Base-by-base conservation (phyloP, 129 eudicot species). In the Escallonia herrerae region DNA sequence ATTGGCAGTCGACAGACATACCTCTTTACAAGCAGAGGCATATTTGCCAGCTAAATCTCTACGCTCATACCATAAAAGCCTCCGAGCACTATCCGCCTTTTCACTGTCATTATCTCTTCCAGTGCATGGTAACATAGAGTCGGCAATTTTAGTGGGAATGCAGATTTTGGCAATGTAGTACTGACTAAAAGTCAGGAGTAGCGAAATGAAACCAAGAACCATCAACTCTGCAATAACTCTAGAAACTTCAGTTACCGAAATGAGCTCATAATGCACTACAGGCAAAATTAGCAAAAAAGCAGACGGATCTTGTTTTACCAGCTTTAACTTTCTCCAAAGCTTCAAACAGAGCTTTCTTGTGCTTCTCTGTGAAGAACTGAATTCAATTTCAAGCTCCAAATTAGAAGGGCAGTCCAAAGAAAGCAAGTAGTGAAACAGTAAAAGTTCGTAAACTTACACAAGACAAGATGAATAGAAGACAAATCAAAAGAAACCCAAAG, bases 261-360 rank as follows among this genome's bases (percentile, higher is more conserved):
- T 15, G 56, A 14, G 6, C 40, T 40, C 57, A 54, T n/a, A 43
- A 4, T 43, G 49, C 15, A 38, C 11, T 7, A 2, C 12, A 15
- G 47, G 60, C n/a, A 8, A 66, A 4, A 3, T 13, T 44, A n/a
- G 40, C n/a, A 14, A 50, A 56, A 6, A 44, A 15, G 57, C 66
- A 67, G 60, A 54, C 7, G 58, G 43, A 42, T 11, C 2, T 7
- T 3, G 43, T 45, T 54, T 62, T 76, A 89, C 96, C 96, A 7
- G 86, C 84, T 83, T 89, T 89, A 72, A 89, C 78, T 79, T 90
- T 90, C 77, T 90, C 97, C 80, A 90, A 72, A 50, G 97, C 97
- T 74, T 90, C 95, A 69, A 52, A 80, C 70, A 90, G 83, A n/a
- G 95, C 85, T 72, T 68, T 83, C 83, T 90, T 90, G 15, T 74